Evolutionary conservation across 1,284 basidiomycete species (phyloP).

Genomic region (Meira nashicola): DNA sequence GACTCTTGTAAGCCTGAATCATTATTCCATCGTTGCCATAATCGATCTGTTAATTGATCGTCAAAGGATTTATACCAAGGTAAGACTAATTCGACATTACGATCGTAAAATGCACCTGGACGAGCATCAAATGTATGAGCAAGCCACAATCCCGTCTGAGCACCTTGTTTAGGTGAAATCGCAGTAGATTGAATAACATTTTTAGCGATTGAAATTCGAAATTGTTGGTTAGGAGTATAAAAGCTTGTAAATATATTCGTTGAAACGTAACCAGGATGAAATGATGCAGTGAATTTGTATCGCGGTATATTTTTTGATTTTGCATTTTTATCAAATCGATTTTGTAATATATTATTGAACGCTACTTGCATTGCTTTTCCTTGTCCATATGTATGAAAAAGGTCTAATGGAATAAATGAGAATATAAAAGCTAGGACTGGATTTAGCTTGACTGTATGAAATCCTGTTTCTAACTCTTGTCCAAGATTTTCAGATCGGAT

Average conservation of each 20-base stretch:
- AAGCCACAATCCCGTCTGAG: not conserved
- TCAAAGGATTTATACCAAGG: not conserved
- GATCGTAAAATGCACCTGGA: not conserved
- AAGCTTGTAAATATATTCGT: not conserved
- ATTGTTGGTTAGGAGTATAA: not conserved
- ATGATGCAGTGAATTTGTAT: not conserved
- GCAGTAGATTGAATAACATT: not conserved
- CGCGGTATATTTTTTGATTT: not conserved
- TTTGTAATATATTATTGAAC: constrained; percentile 3
- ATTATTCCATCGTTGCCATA: constrained; percentile 1
- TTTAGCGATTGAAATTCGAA: not conserved
- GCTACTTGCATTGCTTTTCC: constrained; percentile 7
- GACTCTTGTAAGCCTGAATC: not conserved
- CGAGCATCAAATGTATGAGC: not conserved
- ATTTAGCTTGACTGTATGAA: not conserved
- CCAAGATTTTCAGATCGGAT: not conserved
- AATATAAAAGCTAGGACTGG: too few species aligned
- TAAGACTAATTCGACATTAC: not conserved
- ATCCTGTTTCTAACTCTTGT: not conserved
- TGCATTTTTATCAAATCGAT: not conserved
- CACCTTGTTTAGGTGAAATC: not conserved
- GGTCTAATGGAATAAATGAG: too few species aligned
- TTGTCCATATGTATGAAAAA: not conserved
- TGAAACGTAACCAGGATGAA: not conserved
- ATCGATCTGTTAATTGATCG: not conserved